Percentiles rank a stretch among this genome's conserved stretches.
phyloP scores from a whole-genome alignment of 2,329 filamentous ascomycete genomes.

The Myriosclerotinia curreyana region DNA sequence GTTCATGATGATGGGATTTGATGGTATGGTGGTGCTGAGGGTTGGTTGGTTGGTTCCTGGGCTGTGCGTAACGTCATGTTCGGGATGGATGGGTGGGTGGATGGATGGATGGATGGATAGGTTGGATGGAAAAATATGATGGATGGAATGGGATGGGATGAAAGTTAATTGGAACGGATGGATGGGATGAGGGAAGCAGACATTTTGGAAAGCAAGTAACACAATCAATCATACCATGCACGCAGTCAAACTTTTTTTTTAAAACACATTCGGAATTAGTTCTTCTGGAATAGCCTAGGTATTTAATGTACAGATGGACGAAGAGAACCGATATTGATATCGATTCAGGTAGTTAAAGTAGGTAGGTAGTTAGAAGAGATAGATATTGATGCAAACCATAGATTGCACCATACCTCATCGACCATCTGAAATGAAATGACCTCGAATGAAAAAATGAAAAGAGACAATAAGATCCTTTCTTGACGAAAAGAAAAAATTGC shows the following conservation, averaged over 20 bases:
- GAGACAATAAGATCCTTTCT: not conserved
- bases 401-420: not conserved
- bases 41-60: constrained; percentile 17
- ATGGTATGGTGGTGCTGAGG: constrained; percentile 7
- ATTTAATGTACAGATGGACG: constrained; percentile 16
- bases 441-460: not conserved
- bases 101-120: too few relatives aligned
- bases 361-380: constrained; percentile 4
- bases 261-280: constrained; percentile 3
- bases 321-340: not conserved
- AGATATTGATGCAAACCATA: constrained; percentile 10
- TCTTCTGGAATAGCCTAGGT: constrained; percentile 13
- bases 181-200: not conserved
- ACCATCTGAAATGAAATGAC: not conserved
- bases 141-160: not conserved
- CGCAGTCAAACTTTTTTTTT: not conserved
- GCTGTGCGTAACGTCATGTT: constrained; percentile 2
- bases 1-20: constrained; percentile 7
- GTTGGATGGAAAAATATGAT: not conserved
- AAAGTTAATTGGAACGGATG: too few relatives aligned
- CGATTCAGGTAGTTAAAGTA: not conserved
- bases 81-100: not conserved
- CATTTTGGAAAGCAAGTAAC: not conserved
- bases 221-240: constrained; percentile 1
- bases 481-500: not conserved